A percentile compares a stretch with the other conserved stretches of the same genome.
phyloP scores from a whole-genome alignment of 148 eudicot genomes.

The Chenopodium formosanum region DNA sequence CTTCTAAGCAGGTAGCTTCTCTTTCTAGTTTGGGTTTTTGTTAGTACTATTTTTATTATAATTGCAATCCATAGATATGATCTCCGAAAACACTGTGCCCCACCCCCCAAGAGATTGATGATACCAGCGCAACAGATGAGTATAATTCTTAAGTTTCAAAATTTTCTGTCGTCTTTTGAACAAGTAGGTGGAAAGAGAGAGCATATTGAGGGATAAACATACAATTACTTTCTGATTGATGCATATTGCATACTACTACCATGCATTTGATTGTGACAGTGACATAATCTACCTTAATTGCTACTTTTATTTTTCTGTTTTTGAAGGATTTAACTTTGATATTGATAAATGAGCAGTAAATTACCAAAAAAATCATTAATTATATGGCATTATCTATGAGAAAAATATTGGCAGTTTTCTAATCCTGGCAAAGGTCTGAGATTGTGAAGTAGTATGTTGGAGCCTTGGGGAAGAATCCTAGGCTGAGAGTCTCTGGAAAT shows the following conservation, averaged over 20 bases:
- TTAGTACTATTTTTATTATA: too few relatives aligned
- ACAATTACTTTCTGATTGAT: not conserved
- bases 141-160: not conserved
- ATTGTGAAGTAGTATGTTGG: not conserved
- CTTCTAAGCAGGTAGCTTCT: slow-evolving; percentile 79
- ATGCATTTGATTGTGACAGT: not conserved
- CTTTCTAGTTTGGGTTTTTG: not conserved
- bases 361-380: not conserved
- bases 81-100: not conserved
- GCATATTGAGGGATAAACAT: not conserved
- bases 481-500: not conserved
- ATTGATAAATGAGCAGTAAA: not conserved
- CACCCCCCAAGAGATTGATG: too few relatives aligned
- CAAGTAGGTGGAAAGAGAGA: too few relatives aligned
- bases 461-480: not conserved
- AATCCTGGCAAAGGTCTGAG: not conserved
- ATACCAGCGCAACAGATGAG: too few relatives aligned
- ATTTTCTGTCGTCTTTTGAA: too few relatives aligned
- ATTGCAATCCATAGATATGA: too few relatives aligned
- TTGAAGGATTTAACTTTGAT: too few relatives aligned
- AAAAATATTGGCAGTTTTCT: not conserved
- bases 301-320: not conserved
- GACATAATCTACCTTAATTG: not conserved
- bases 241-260: not conserved
- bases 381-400: not conserved